Conservation (phyloP, 345 rosid genomes). For the Brassica carinata region DNA sequence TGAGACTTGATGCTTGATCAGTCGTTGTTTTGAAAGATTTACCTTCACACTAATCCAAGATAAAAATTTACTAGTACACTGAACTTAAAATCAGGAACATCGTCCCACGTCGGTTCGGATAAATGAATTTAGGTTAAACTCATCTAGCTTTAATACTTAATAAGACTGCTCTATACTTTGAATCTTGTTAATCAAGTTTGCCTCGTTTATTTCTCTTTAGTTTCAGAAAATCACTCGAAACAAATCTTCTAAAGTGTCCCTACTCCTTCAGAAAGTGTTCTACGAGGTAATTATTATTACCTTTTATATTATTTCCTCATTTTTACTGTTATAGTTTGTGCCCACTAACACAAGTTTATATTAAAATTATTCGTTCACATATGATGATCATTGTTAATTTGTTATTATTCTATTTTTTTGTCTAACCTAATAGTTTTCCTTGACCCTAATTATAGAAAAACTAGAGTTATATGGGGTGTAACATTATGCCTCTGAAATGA, state of each 20-base stretch:
- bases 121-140: no score
- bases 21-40: slow-evolving; percentile 25
- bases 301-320: slow-evolving; percentile 27
- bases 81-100: not conserved
- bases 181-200: slow-evolving; percentile 13
- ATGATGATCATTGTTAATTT: not conserved
- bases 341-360: slow-evolving; percentile 35
- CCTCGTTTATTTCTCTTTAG: slow-evolving; percentile 2
- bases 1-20: slow-evolving; percentile 26
- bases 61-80: slow-evolving; percentile 26
- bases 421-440: slow-evolving; percentile 21
- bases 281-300: slow-evolving; percentile 39
- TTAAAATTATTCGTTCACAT: slow-evolving; percentile 31
- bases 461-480: slow-evolving; percentile 30
- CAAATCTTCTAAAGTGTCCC: slow-evolving; percentile 28
- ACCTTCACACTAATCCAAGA: slow-evolving; percentile 11
- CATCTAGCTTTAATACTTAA: not conserved
- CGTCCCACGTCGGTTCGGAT: no score
- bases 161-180: slow-evolving; percentile 24
- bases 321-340: slow-evolving; percentile 27
- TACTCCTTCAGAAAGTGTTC: slow-evolving; percentile 30
- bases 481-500: slow-evolving; percentile 38
- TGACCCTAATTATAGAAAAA: slow-evolving; percentile 23
- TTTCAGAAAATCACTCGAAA: slow-evolving; percentile 24
- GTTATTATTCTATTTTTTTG: slow-evolving; percentile 5